These are phyloP conservation scores for Tricholoma sp. DNA, from an alignment of 768 basidiomycete species.

Conservation along the genomic window DNA sequence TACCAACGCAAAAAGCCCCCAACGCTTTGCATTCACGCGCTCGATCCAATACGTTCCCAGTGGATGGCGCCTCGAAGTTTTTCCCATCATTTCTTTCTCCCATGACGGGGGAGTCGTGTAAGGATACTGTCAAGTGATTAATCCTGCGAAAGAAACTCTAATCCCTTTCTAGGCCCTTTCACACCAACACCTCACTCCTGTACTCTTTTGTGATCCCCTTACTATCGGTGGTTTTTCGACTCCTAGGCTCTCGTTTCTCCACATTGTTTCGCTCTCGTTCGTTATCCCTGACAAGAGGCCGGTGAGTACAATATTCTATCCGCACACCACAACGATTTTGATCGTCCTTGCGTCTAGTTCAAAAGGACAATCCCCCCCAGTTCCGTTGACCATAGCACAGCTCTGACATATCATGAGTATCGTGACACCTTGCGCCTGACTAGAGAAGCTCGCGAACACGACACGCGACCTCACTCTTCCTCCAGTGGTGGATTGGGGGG, in stretches of 20 bases:
- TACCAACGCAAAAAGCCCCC: too few species aligned
- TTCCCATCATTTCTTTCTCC: not conserved
- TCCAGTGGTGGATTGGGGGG: not conserved
- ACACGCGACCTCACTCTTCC: not conserved
- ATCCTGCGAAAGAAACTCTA: not conserved
- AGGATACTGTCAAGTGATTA: not conserved
- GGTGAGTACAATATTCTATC: not conserved
- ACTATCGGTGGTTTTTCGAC: not conserved
- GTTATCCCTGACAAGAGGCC: too few species aligned
- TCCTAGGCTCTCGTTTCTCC: not conserved
- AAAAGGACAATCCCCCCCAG: not conserved
- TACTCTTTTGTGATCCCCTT: not conserved
- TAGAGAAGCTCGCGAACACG: not conserved
- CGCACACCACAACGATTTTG: not conserved
- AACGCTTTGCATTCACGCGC: not conserved
- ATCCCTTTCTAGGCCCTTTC: not conserved
- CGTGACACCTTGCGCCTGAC: not conserved
- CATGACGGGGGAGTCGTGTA: not conserved
- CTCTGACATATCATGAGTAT: not conserved
- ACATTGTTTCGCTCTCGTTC: not conserved
- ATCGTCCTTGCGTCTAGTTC: not conserved
- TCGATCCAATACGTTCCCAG: not conserved
- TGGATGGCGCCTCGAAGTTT: not conserved
- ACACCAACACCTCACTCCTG: not conserved
- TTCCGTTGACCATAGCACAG: not conserved